Conservation (phyloP, 106 monocot species). For the Acanthochlamys bracteata region DNA sequence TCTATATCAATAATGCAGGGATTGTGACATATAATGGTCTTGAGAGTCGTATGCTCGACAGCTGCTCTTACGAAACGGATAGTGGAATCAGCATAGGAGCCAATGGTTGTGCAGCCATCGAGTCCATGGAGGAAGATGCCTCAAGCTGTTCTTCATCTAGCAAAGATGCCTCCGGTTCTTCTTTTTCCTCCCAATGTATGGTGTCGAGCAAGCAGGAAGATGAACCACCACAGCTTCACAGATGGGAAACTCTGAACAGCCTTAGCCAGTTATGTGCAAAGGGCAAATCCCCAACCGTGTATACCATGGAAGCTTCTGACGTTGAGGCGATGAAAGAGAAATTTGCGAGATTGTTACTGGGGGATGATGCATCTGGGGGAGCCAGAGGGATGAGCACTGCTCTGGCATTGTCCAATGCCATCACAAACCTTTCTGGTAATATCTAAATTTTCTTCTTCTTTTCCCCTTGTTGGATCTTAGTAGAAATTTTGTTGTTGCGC, state of each 20-base stretch:
- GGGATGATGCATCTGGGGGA: slow-evolving; percentile 83
- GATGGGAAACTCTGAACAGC: slow-evolving; percentile 37
- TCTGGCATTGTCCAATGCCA: slow-evolving; percentile 79
- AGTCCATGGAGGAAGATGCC: slow-evolving; percentile 61
- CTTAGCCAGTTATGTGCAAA: slow-evolving; percentile 25
- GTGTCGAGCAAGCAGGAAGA: slow-evolving; percentile 33
- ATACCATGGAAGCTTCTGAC: slow-evolving; percentile 52
- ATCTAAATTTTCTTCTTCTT: not conserved
- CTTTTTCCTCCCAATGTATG: slow-evolving; percentile 56
- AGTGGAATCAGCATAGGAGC: slow-evolving; percentile 33
- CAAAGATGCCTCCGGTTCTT: slow-evolving; percentile 55
- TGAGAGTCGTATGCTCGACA: slow-evolving; percentile 67
- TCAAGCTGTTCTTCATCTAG: slow-evolving; percentile 80
- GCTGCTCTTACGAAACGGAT: slow-evolving; percentile 51
- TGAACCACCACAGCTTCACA: slow-evolving; percentile 29
- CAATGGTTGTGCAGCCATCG: slow-evolving; percentile 10
- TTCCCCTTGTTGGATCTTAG: no score
- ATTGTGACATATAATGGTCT: slow-evolving; percentile 81
- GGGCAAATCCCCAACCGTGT: slow-evolving; percentile 43
- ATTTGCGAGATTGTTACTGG: slow-evolving; percentile 77
- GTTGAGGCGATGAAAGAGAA: slow-evolving; percentile 82
- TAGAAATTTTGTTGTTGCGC: no score
- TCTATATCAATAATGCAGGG: slow-evolving; percentile 24
- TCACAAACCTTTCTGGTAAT: slow-evolving; percentile 76
- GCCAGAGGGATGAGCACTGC: slow-evolving; percentile 55